Conservation (phyloP, 2,329 filamentous ascomycete genomes). For the Ophiostoma fasciatum region DNA sequence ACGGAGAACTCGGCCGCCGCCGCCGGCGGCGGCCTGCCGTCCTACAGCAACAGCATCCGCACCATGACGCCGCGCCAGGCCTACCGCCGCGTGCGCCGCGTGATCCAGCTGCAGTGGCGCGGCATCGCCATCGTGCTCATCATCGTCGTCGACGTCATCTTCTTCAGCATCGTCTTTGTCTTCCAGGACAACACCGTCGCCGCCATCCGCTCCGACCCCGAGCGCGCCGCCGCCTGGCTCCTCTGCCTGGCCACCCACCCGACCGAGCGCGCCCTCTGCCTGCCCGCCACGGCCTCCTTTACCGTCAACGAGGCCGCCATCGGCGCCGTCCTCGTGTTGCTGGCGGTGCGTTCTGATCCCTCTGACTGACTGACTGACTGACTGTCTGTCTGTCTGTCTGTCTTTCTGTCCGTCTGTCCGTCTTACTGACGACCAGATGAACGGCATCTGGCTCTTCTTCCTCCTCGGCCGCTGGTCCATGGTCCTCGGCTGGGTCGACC, state of each 20-base stretch:
- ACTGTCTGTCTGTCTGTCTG: no score
- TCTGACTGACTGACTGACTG: no score
- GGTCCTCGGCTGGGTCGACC: slow-evolving; percentile 65
- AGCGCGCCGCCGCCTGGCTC: slow-evolving; percentile 50
- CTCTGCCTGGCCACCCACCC: slow-evolving; percentile 46
- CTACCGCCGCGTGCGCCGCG: slow-evolving; percentile 71
- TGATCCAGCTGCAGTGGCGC: slow-evolving; percentile 86
- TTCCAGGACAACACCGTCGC: slow-evolving; percentile 64
- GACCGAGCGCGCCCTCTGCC: slow-evolving; percentile 52
- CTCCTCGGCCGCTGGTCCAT: slow-evolving; percentile 76
- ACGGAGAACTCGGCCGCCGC: no score
- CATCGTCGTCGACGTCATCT: slow-evolving; percentile 81
- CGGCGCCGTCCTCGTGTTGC: slow-evolving; percentile 64
- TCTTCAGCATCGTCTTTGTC: slow-evolving; percentile 85
- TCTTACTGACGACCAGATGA: slow-evolving; percentile 35
- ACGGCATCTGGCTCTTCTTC: slow-evolving; percentile 72
- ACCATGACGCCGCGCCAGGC: slow-evolving; percentile 74
- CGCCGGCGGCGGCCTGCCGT: slow-evolving; percentile 56
- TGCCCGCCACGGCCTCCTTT: slow-evolving; percentile 41
- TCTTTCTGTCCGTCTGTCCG: slow-evolving; percentile 32
- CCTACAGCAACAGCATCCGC: slow-evolving; percentile 59
- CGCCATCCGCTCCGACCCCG: slow-evolving; percentile 37
- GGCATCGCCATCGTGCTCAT: slow-evolving; percentile 81
- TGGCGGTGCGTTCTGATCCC: slow-evolving; percentile 60
- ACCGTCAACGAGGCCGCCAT: slow-evolving; percentile 65